Evolutionary conservation across 2,329 filamentous ascomycete genomes (phyloP).

Genomic region (Boeremia exigua): DNA sequence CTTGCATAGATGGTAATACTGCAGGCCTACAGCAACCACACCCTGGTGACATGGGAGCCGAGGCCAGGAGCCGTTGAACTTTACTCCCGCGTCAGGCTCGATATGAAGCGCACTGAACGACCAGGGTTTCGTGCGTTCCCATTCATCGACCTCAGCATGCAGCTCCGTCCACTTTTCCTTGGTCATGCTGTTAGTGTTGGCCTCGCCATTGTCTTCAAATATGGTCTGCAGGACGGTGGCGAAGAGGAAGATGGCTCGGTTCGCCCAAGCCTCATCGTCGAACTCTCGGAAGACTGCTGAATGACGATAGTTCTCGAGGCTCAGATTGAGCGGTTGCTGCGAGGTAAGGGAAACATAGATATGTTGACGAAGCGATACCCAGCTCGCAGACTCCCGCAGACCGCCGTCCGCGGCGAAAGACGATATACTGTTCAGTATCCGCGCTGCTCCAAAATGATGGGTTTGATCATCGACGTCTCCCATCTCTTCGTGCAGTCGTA

Average conservation of each 20-base stretch:
- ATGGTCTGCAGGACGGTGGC: conserved; percentile 36
- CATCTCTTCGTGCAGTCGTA: conserved; percentile 58
- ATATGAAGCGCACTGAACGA: conserved; percentile 31
- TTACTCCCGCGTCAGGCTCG: conserved; percentile 31
- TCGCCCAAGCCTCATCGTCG: conserved; percentile 41
- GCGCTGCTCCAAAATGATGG: conserved; percentile 49
- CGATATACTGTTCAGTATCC: conserved; percentile 49
- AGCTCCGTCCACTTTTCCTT: conserved; percentile 38
- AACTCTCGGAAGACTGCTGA: conserved; percentile 38
- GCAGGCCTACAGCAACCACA: conserved; percentile 36
- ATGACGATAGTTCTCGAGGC: conserved; percentile 39
- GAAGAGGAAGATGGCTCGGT: conserved; percentile 42
- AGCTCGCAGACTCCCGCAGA: conserved; percentile 50
- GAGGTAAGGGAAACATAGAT: conserved; percentile 50
- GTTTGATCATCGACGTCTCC: conserved; percentile 48
- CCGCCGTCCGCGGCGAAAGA: conserved; percentile 48
- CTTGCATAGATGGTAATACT: conserved; percentile 42
- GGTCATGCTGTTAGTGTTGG: conserved; percentile 24
- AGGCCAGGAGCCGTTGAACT: conserved; percentile 33
- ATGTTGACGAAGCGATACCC: conserved; percentile 51
- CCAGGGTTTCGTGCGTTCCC: conserved; percentile 42
- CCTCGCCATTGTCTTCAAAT: conserved; percentile 29
- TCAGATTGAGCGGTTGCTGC: conserved; percentile 41
- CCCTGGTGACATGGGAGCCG: conserved; percentile 31
- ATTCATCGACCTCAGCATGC: conserved; percentile 39